Evolutionary conservation across 768 basidiomycete genomes (phyloP).

Genomic region (Saitozyma sp.): DNA sequence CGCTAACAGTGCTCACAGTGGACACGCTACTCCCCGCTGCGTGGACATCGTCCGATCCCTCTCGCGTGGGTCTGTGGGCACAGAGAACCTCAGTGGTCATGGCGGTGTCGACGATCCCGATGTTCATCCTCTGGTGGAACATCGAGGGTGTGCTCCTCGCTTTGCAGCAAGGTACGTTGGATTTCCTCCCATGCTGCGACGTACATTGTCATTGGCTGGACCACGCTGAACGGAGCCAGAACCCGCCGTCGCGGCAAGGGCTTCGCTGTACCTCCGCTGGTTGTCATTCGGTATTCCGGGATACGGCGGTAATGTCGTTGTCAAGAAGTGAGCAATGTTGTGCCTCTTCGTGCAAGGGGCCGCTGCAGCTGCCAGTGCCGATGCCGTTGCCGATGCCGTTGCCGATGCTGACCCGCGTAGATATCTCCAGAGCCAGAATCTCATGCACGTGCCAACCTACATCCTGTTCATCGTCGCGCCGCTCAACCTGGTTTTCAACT

Average conservation of each 20-base stretch:
- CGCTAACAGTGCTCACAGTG: slow-evolving; percentile 50
- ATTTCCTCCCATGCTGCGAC: slow-evolving; percentile 52
- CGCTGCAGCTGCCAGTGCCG: neutral
- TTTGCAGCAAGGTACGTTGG: slow-evolving; percentile 51
- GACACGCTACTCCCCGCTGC: slow-evolving; percentile 93
- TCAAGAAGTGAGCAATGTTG: slow-evolving; percentile 53
- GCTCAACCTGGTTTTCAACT: slow-evolving; percentile 79
- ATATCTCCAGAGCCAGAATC: slow-evolving; percentile 81
- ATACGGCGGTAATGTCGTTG: slow-evolving; percentile 62
- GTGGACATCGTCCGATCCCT: slow-evolving; percentile 84
- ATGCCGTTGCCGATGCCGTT: too few species aligned
- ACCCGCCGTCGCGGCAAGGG: slow-evolving; percentile 76
- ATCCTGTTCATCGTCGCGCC: slow-evolving; percentile 82
- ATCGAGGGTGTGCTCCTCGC: slow-evolving; percentile 72
- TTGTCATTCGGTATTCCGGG: slow-evolving; percentile 77
- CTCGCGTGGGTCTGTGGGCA: slow-evolving; percentile 84
- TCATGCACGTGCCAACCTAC: slow-evolving; percentile 81
- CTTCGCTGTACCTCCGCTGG: slow-evolving; percentile 73
- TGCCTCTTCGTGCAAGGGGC: neutral
- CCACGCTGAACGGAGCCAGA: slow-evolving; percentile 57
- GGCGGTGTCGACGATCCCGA: slow-evolving; percentile 54
- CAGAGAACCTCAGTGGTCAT: slow-evolving; percentile 68
- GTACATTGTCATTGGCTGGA: neutral
- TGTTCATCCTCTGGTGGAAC: slow-evolving; percentile 74
- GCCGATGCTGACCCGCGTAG: slow-evolving; percentile 33